Base-by-base conservation (phyloP, 2,329 filamentous ascomycete species). In the Aspergillus fumigatiaffinis region DNA sequence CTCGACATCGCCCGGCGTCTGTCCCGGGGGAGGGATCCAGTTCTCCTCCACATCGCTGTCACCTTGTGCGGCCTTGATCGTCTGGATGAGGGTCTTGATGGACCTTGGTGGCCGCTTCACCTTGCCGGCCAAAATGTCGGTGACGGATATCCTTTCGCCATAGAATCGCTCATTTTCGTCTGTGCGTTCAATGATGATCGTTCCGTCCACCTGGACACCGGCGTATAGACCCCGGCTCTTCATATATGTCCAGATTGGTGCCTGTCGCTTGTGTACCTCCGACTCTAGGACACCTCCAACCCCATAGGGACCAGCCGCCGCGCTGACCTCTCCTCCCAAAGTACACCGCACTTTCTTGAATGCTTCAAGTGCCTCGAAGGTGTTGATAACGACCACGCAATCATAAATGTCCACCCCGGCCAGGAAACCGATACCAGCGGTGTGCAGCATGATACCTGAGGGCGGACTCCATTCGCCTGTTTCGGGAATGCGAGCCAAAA, bases 341-440 rank as follows among this genome's bases (percentile, higher is more conserved):
- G 90, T 94, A 55, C 91, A 86, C 53, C 88, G 84, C 3, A 93
- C 79, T 57, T 87, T 87, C 38, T 90, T 91, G 70, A 97, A 95
- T 0, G 89, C 86, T 63, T 96, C 89, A 50, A 97, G 79, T 6
- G 92, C 91, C 56, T 90, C 84, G 49, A 90, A 85, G 48, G 89
- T 92, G 77, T 96, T 97, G 70, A 97, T 92, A 38, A 97, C 89
- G 8, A 97, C 83, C 14, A 97, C 89, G 69, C 92, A 96, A 73
- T 97, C 93, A 79, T 97, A 97, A 32, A 97, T 92, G 71, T 97
- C 93, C 44, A 96, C 89, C 2, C 92, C 93, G 5, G 92, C 87
- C 53, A 96, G 84, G 69, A 97, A 97, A 38, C 92, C 93, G 35
- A 97, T 82, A 0, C 89, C 91, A 1, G 91, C 86, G 0, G 93